These are phyloP conservation scores for Capronia americana DNA, from an alignment of 2,329 filamentous ascomycete genomes.

Conservation along the genomic window DNA sequence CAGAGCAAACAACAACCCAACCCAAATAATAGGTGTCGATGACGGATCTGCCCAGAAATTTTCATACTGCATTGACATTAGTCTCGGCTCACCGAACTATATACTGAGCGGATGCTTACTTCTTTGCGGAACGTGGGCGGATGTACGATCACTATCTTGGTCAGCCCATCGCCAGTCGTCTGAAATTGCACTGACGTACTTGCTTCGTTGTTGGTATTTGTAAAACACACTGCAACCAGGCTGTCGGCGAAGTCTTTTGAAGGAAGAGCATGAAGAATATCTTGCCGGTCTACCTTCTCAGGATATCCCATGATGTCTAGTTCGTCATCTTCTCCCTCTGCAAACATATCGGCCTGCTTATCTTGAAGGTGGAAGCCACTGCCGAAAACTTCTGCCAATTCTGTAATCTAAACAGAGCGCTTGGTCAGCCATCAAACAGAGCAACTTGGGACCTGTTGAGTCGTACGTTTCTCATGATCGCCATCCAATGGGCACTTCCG, in stretches of 20 bases:
- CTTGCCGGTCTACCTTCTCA: constrained; percentile 11
- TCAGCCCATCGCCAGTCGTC: not conserved
- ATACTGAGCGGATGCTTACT: constrained; percentile 20
- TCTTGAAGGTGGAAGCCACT: not conserved
- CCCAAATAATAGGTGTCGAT: constrained; percentile 57
- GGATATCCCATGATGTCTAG: constrained; percentile 7
- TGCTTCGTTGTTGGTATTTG: constrained; percentile 28
- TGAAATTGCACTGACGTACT: constrained; percentile 21
- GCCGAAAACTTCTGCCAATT: constrained; percentile 12
- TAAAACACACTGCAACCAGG: constrained; percentile 39
- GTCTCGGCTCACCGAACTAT: not conserved
- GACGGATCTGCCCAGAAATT: constrained; percentile 58
- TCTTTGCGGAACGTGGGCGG: constrained; percentile 33
- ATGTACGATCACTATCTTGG: constrained; percentile 30
- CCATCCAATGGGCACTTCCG: constrained; percentile 21
- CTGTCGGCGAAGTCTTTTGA: constrained; percentile 25
- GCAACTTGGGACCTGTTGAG: not conserved
- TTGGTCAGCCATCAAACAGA: not conserved
- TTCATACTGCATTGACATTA: constrained; percentile 54
- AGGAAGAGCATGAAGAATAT: constrained; percentile 24
- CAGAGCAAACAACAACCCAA: constrained; percentile 60
- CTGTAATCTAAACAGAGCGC: constrained; percentile 19
- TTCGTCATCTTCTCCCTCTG: not conserved
- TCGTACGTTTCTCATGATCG: constrained; percentile 13
- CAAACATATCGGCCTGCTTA: not conserved